Base-by-base conservation (phyloP, 306 rosid species). In the Cajanus cajan region DNA sequence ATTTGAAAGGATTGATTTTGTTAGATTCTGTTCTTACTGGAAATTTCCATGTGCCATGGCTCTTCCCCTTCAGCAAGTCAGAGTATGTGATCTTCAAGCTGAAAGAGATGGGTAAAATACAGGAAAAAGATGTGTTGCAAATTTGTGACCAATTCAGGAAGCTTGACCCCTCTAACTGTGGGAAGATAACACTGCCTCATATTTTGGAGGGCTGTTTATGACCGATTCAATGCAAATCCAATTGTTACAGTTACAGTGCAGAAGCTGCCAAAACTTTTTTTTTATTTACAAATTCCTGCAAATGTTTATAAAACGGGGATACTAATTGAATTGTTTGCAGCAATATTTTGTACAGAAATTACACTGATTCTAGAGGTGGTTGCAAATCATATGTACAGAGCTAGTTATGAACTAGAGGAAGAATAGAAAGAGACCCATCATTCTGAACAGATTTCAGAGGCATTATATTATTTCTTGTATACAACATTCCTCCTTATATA, bases 61-160 rank as follows among this genome's bases (percentile, higher is more conserved):
- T 25, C 36, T 58, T 24, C 4, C 4, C 1, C 80, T 72, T 44
- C 90, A 93, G 98, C 6, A 91, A 91, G 75, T 93, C 98, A 19
- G 98, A 91, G 84, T 93, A 89, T 58, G 85, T 93, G 33, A 80
- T 93, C 40, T 89, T 85, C 90, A 93, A 91, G 87, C 93, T 93
- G 66, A 93, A 93, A 82, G 98, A 93, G 88, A 93, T 93, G 98
- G 96, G 92, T 22, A 93, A 86, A 85, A 91, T 93, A 79, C 81
- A 61, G 40, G 94, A 93, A 63, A 88, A 88, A 71, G 96, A 93
- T 83, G 50, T 93, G 58, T 5, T 83, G 86, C 87, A 81, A 80
- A 91, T 91, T 34, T 89, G 90, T 76, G 73, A 88, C 16, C 93
- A 91, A 67, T 93, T 93, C 88, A 82, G 80, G 22, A 89, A 82